phyloP scores from a whole-genome alignment of 257 asterid species.

The Voacanga thouarsii region DNA sequence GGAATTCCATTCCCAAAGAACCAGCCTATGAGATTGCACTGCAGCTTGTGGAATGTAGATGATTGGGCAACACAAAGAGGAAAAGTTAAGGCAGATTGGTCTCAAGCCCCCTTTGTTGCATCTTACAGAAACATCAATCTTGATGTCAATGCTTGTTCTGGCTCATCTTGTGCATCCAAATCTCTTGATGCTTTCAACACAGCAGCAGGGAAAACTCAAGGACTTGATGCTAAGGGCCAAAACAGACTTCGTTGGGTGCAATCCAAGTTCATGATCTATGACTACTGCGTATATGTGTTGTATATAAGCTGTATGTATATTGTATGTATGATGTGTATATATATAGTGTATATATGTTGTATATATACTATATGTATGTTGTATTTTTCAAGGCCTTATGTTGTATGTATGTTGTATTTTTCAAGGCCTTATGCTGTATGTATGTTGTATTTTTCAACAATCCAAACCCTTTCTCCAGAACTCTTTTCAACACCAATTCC shows the following conservation, averaged over 20 bases:
- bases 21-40: constrained; percentile 50
- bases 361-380: too few relatives aligned
- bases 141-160: constrained; percentile 17
- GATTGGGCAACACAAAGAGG: constrained; percentile 84
- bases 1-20: constrained; percentile 51
- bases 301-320: too few relatives aligned
- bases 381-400: too few relatives aligned
- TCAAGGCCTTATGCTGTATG: too few relatives aligned
- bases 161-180: not conserved
- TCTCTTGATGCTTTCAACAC: constrained; percentile 6
- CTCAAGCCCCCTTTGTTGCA: constrained; percentile 53
- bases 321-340: too few relatives aligned
- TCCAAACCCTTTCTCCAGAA: too few relatives aligned
- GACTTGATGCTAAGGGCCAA: constrained; percentile 37
- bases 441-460: too few relatives aligned
- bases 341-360: too few relatives aligned
- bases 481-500: too few relatives aligned
- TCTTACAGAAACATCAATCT: constrained; percentile 34
- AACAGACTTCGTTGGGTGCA: constrained; percentile 22
- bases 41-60: constrained; percentile 63
- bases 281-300: too few relatives aligned
- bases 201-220: constrained; percentile 45
- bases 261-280: constrained; percentile 15
- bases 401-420: too few relatives aligned
- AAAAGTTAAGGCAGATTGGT: constrained; percentile 57